phyloP scores from a whole-genome alignment of 2,329 filamentous ascomycete genomes.

The Penicillium sp. region DNA sequence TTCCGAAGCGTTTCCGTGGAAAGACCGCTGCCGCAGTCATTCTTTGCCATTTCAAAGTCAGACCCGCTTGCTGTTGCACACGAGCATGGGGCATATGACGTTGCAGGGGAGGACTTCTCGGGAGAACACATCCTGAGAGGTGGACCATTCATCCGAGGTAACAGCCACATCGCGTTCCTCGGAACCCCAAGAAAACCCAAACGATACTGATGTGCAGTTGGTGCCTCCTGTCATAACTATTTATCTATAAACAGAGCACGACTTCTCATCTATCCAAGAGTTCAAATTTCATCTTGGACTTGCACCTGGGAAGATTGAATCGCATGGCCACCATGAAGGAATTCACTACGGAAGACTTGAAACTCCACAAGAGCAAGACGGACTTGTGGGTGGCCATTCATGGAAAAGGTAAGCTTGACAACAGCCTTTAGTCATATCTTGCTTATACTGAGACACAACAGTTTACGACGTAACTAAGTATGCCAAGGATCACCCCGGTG shows the following conservation, averaged over 20 bases:
- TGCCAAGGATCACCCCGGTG: constrained; percentile 59
- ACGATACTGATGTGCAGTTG: too few relatives aligned
- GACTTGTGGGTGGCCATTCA: constrained; percentile 55
- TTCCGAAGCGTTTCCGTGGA: background rate
- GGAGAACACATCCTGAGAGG: background rate
- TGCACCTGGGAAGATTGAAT: background rate
- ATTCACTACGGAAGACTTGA: background rate
- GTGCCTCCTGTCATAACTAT: too few relatives aligned
- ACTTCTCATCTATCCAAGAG: background rate
- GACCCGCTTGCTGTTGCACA: background rate
- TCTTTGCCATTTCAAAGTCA: background rate
- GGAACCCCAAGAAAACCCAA: background rate
- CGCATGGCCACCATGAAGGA: background rate
- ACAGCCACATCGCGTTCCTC: background rate
- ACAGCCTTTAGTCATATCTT: background rate
- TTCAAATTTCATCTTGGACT: background rate
- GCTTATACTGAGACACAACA: constrained; percentile 22
- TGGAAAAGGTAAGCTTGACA: constrained; percentile 49
- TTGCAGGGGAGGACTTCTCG: background rate
- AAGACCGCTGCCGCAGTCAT: background rate
- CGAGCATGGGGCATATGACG: background rate
- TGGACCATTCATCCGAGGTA: background rate
- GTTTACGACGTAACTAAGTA: constrained; percentile 64
- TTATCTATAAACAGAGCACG: too few relatives aligned
- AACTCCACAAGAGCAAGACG: background rate